These are phyloP conservation scores for Boletus sensibilis DNA, from an alignment of 768 basidiomycete species.

Conservation along the genomic window DNA sequence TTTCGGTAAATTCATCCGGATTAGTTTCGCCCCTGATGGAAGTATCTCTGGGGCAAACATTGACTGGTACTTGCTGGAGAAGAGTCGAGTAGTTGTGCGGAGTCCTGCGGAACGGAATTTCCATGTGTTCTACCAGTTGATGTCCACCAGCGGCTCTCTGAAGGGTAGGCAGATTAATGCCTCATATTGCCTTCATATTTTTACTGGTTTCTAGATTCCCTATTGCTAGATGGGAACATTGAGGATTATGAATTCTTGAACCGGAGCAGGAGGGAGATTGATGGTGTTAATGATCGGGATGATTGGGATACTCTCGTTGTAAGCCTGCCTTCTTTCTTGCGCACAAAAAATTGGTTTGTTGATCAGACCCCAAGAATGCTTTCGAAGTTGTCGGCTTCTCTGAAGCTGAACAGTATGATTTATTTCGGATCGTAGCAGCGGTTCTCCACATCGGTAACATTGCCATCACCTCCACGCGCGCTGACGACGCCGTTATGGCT, in stretches of 20 bases:
- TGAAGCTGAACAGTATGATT: slow-evolving; percentile 77
- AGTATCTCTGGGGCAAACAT: slow-evolving; percentile 98
- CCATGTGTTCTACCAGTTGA: slow-evolving; percentile 95
- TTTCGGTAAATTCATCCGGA: slow-evolving; percentile 97
- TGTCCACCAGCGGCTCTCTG: slow-evolving; percentile 70
- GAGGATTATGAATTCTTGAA: slow-evolving; percentile 91
- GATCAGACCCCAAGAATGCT: slow-evolving; percentile 51
- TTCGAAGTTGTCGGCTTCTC: slow-evolving; percentile 90
- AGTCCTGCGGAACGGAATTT: slow-evolving; percentile 90
- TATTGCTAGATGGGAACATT: slow-evolving; percentile 71
- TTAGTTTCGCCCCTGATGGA: slow-evolving; percentile 89
- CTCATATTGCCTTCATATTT: slow-evolving; percentile 1
- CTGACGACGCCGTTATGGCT: slow-evolving; percentile 76
- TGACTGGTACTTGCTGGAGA: slow-evolving; percentile 98
- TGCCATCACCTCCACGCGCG: slow-evolving; percentile 69
- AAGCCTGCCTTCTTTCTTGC: slow-evolving; percentile 5
- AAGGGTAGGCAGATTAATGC: slow-evolving; percentile 49
- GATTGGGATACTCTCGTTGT: slow-evolving; percentile 86
- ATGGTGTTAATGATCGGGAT: slow-evolving; percentile 88
- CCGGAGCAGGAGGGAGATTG: slow-evolving; percentile 86
- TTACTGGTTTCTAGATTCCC: slow-evolving; percentile 46
- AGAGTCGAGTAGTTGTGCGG: slow-evolving; percentile 89
- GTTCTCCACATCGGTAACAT: slow-evolving; percentile 97
- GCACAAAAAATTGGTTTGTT: slow-evolving; percentile 1
- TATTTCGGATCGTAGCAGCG: slow-evolving; percentile 92